Evolutionary conservation across 805 yeast genomes (phyloP).

Genomic region (Candida arabinofermentans): DNA sequence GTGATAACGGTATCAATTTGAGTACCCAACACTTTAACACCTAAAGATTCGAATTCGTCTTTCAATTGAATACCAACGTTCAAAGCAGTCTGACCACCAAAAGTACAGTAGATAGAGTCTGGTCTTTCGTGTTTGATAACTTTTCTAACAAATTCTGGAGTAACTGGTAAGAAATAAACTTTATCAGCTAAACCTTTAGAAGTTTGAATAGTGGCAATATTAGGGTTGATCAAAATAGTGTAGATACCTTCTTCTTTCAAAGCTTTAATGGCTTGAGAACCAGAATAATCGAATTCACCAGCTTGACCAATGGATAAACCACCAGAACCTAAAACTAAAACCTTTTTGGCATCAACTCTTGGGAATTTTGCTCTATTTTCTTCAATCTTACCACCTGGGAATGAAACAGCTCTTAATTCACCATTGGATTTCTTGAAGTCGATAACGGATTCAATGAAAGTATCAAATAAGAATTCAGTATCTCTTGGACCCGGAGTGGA

Average conservation of each 20-base stretch:
- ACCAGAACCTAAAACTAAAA: conserved; percentile 92
- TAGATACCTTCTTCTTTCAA: conserved; percentile 96
- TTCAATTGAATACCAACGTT: conserved; percentile 93
- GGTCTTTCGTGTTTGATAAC: conserved; percentile 94
- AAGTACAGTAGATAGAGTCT: conserved; percentile 94
- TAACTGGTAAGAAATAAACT: conserved; percentile 97
- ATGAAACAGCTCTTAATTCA: conserved; percentile 63
- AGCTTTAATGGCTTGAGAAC: conserved; percentile 97
- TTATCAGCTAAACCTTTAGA: conserved; percentile 97
- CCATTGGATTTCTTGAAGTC: conserved; percentile 58
- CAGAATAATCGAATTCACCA: conserved; percentile 96
- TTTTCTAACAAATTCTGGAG: conserved; percentile 92
- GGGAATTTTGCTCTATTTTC: conserved; percentile 79
- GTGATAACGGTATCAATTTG: conserved; percentile 94
- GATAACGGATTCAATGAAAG: conserved; percentile 77
- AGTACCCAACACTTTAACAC: conserved; percentile 95
- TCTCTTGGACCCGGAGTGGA: conserved; percentile 99
- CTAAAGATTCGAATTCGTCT: conserved; percentile 89
- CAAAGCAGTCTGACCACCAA: conserved; percentile 98
- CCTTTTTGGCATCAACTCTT: conserved; percentile 81
- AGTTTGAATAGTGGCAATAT: conserved; percentile 97
- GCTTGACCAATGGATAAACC: conserved; percentile 98
- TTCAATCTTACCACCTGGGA: conserved; percentile 83
- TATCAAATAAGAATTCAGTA: conserved; percentile 94
- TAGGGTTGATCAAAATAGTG: conserved; percentile 93